phyloP scores from a whole-genome alignment of 176 grass and related monocot species.

The Juncus effusus region DNA sequence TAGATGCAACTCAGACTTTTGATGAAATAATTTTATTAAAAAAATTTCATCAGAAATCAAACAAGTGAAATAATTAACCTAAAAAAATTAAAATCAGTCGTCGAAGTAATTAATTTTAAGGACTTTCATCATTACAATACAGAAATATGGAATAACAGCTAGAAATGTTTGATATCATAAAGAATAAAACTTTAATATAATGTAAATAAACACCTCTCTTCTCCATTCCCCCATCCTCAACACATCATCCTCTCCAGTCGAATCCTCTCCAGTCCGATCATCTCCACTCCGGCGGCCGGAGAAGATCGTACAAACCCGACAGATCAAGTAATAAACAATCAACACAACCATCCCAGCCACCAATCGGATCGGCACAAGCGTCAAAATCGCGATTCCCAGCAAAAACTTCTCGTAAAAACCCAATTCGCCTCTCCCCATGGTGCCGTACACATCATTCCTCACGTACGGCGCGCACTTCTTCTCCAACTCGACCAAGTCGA shows the following conservation, averaged over 20 bases:
- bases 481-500: slow-evolving; percentile 54
- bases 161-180: neutral
- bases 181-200: neutral
- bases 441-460: slow-evolving; percentile 59
- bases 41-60: neutral
- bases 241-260: slow-evolving; percentile 41
- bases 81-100: too few relatives aligned
- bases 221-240: slow-evolving; percentile 56
- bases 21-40: slow-evolving; percentile 36
- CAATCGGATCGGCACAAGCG: slow-evolving; percentile 61
- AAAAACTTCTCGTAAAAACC: slow-evolving; percentile 35
- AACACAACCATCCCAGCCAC: slow-evolving; percentile 45
- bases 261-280: slow-evolving; percentile 2
- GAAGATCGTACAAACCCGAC: slow-evolving; percentile 67
- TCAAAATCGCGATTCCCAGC: slow-evolving; percentile 32
- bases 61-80: too few relatives aligned
- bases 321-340: slow-evolving; percentile 63
- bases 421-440: slow-evolving; percentile 60
- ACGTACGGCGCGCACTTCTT: slow-evolving; percentile 69
- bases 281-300: slow-evolving; percentile 34
- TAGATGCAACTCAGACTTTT: slow-evolving; percentile 98
- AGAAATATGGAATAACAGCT: neutral
- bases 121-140: too few relatives aligned
- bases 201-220: slow-evolving; percentile 15
- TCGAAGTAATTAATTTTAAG: too few relatives aligned